Conservation (phyloP, 768 basidiomycete genomes). For the Mycena vulgaris region DNA sequence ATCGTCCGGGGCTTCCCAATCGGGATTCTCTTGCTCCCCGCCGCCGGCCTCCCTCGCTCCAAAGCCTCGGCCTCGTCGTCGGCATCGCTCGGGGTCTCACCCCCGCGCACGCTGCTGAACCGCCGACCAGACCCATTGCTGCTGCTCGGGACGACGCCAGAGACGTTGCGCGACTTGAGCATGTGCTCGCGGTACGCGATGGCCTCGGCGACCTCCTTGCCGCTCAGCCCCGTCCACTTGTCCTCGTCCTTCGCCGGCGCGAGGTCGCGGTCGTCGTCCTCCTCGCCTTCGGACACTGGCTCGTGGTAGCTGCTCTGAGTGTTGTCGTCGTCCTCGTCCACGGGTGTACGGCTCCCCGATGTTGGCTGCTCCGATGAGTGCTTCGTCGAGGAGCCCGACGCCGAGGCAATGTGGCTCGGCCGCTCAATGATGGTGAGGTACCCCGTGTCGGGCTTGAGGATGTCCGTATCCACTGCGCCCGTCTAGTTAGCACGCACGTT, state of each 20-base stretch:
- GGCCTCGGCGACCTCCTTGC: slow-evolving; percentile 85
- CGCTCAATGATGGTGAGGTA: slow-evolving; percentile 83
- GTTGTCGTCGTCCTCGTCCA: slow-evolving; percentile 49
- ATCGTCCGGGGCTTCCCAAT: slow-evolving; percentile 55
- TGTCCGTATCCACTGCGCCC: slow-evolving; percentile 89
- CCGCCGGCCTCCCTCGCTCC: slow-evolving; percentile 16
- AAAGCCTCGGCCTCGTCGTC: slow-evolving; percentile 42
- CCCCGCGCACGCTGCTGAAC: not conserved
- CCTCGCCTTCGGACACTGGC: slow-evolving; percentile 96
- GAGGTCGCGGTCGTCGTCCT: slow-evolving; percentile 81
- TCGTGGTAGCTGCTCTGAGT: slow-evolving; percentile 72
- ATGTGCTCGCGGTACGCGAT: slow-evolving; percentile 89
- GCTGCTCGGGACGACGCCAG: slow-evolving; percentile 46
- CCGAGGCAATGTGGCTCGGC: slow-evolving; percentile 61
- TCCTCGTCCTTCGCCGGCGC: slow-evolving; percentile 87
- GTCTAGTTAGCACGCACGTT: slow-evolving; percentile 10
- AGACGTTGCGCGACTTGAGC: slow-evolving; percentile 65
- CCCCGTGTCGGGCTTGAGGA: slow-evolving; percentile 92
- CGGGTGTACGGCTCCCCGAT: slow-evolving; percentile 61
- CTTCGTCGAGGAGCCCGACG: slow-evolving; percentile 58
- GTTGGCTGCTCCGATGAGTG: slow-evolving; percentile 61
- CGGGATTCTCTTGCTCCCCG: slow-evolving; percentile 44
- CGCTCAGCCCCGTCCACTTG: slow-evolving; percentile 82
- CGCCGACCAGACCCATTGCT: not conserved
- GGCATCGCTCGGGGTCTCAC: slow-evolving; percentile 36